Evolutionary conservation across 768 basidiomycete species (phyloP).

Genomic region (Chalciporus chontae): DNA sequence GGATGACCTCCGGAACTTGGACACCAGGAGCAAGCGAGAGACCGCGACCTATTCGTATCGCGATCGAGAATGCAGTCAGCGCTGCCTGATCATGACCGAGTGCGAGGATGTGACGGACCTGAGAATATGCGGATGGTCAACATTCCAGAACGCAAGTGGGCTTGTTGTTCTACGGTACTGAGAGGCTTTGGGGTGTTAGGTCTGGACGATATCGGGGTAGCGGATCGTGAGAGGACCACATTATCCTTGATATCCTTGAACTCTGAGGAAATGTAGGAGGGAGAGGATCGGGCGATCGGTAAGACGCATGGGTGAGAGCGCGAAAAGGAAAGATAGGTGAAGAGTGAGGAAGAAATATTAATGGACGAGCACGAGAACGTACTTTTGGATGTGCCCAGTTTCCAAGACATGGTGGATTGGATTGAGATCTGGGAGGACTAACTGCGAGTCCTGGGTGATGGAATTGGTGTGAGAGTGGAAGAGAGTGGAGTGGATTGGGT

Average conservation of each 20-base stretch:
- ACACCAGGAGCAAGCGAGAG: slow-evolving; percentile 77
- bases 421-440: neutral
- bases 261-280: slow-evolving; percentile 37
- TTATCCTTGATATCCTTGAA: slow-evolving; percentile 69
- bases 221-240: slow-evolving; percentile 70
- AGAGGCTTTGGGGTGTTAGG: slow-evolving; percentile 72
- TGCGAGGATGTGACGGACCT: slow-evolving; percentile 44
- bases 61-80: neutral
- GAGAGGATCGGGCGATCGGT: slow-evolving; percentile 7
- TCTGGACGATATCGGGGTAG: slow-evolving; percentile 77
- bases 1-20: slow-evolving; percentile 79
- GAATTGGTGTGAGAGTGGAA: neutral
- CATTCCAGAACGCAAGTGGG: slow-evolving; percentile 80
- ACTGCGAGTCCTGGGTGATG: neutral
- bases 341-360: neutral
- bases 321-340: slow-evolving; percentile 22
- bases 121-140: slow-evolving; percentile 96
- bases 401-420: slow-evolving; percentile 53
- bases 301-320: neutral
- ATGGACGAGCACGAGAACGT: slow-evolving; percentile 2
- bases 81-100: slow-evolving; percentile 6
- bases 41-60: slow-evolving; percentile 56
- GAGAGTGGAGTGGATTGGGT: neutral
- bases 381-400: slow-evolving; percentile 41
- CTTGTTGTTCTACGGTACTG: slow-evolving; percentile 41